Percentiles rank a stretch among this genome's conserved stretches.
phyloP scores from a whole-genome alignment of 495 filamentous ascomycete species.

The Penicillium odoratum region DNA sequence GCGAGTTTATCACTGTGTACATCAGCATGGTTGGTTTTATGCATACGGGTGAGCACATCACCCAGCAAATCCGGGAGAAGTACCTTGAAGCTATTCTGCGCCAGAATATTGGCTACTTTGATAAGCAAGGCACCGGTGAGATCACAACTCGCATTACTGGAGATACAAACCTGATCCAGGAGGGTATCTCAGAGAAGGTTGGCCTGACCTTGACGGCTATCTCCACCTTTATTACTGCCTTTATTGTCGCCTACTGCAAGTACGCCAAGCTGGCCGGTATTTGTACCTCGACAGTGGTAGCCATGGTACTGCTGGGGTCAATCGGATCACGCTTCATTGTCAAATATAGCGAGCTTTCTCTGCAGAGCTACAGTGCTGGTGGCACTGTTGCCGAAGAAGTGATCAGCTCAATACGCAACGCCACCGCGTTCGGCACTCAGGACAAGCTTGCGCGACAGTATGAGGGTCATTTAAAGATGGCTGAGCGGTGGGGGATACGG shows the following conservation, averaged over 20 bases:
- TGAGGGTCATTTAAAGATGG: conserved; percentile 67
- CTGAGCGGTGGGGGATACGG: conserved; percentile 76
- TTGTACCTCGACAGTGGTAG: conserved; percentile 72
- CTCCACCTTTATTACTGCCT: conserved; percentile 83
- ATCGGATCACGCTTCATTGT: conserved; percentile 69
- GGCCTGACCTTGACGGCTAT: conserved; percentile 71
- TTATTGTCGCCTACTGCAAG: conserved; percentile 83
- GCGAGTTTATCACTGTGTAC: conserved; percentile 79
- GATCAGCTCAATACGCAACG: conserved; percentile 88
- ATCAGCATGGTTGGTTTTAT: conserved; percentile 85
- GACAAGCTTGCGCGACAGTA: conserved; percentile 84
- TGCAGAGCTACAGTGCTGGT: conserved; percentile 77
- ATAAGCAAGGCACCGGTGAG: conserved; percentile 87
- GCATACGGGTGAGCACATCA: conserved; percentile 88
- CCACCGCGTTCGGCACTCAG: conserved; percentile 91
- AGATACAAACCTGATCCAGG: conserved; percentile 86
- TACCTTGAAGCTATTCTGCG: conserved; percentile 82
- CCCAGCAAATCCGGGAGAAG: conserved; percentile 78
- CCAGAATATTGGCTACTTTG: conserved; percentile 92
- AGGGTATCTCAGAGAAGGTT: conserved; percentile 86
- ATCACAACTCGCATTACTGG: conserved; percentile 90
- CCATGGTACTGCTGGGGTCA: conserved; percentile 74
- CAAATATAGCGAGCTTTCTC: conserved; percentile 73
- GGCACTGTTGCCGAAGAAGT: conserved; percentile 94
- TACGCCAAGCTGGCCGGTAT: conserved; percentile 85